Percentiles rank a stretch among this genome's conserved stretches.
Conservation (phyloP, 768 basidiomycete genomes). For the Termitomyces sp. region DNA sequence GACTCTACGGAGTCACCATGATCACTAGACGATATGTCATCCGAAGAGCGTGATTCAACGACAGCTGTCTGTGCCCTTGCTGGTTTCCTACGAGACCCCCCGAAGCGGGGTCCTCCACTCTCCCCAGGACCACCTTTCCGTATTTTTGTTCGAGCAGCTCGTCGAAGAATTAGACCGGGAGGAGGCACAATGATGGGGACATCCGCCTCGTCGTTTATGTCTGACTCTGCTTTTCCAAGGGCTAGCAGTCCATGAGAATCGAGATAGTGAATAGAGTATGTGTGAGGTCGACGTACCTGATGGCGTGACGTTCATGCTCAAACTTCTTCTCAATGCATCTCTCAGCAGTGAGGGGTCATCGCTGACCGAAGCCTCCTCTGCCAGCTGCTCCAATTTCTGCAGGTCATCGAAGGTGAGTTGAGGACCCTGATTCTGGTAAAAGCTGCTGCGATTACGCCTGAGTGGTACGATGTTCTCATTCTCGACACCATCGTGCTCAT, state of each 20-base stretch:
- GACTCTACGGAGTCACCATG: constrained; percentile 49
- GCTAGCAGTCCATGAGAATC: constrained; percentile 31
- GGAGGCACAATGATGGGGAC: constrained; percentile 88
- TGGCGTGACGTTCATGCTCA: constrained; percentile 82
- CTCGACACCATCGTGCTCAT: constrained; percentile 70
- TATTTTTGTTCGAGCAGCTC: constrained; percentile 92
- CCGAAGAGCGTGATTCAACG: constrained; percentile 53
- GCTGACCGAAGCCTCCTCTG: constrained; percentile 81
- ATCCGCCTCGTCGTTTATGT: too few relatives aligned
- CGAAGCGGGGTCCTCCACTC: constrained; percentile 81
- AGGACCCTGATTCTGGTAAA: constrained; percentile 64
- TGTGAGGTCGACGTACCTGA: constrained; percentile 56
- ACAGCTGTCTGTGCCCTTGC: constrained; percentile 20
- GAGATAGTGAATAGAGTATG: constrained; percentile 6
- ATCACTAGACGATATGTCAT: constrained; percentile 68
- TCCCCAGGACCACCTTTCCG: constrained; percentile 78
- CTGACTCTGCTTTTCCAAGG: too few relatives aligned
- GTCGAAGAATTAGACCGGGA: constrained; percentile 84
- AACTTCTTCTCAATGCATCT: constrained; percentile 74
- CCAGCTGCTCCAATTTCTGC: constrained; percentile 90
- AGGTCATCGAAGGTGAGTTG: constrained; percentile 91
- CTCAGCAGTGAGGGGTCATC: constrained; percentile 79
- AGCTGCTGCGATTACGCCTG: constrained; percentile 60
- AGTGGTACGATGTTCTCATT: constrained; percentile 62
- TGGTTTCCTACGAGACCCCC: constrained; percentile 36